phyloP scores from a whole-genome alignment of 768 basidiomycete species.

The Gymnopilus dilepis region DNA sequence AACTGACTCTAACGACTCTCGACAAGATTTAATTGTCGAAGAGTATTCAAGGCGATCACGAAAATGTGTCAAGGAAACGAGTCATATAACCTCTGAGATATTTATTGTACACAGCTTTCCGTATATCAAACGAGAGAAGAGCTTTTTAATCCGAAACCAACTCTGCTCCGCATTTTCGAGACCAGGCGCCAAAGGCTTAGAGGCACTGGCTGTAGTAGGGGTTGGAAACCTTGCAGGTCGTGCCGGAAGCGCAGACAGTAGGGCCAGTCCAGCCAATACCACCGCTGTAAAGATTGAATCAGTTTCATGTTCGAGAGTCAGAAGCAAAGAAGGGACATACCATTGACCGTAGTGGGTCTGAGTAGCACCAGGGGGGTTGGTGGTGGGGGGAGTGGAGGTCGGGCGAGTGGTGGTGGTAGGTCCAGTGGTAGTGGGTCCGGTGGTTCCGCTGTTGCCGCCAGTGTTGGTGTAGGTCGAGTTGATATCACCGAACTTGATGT shows the following conservation, averaged over 20 bases:
- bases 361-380: slow-evolving; percentile 27
- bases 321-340: slow-evolving; percentile 21
- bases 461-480: slow-evolving; percentile 25
- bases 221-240: slow-evolving; percentile 17
- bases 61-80: neutral
- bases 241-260: slow-evolving; percentile 21
- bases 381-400: slow-evolving; percentile 11
- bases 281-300: slow-evolving; percentile 22
- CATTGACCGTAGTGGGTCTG: slow-evolving; percentile 39
- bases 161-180: neutral
- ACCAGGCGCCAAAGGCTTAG: slow-evolving; percentile 1
- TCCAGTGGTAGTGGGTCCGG: neutral
- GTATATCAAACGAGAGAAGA: neutral
- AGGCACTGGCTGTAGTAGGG: slow-evolving; percentile 25
- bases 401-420: slow-evolving; percentile 19
- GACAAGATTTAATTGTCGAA: too few relatives aligned
- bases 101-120: neutral
- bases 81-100: neutral
- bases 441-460: slow-evolving; percentile 9
- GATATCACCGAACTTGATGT: slow-evolving; percentile 57
- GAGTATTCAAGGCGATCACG: too few relatives aligned
- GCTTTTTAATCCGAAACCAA: neutral
- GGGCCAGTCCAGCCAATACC: slow-evolving; percentile 24
- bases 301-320: neutral
- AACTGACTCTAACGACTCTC: too few relatives aligned